Evolutionary conservation across 495 filamentous ascomycete species (phyloP).

Genomic region (Coniosporium apollinis): DNA sequence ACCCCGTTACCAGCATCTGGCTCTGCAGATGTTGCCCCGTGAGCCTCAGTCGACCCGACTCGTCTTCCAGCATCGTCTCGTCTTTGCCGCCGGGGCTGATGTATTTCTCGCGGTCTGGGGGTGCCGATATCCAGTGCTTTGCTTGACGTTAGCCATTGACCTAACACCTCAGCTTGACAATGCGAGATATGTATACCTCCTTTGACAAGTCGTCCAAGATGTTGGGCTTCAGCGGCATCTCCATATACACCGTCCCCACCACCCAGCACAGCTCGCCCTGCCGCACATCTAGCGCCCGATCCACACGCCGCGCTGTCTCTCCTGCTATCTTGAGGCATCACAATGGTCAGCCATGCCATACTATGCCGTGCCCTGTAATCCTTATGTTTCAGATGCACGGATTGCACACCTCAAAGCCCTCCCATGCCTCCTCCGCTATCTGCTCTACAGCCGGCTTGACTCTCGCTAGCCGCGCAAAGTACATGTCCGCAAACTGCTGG

Average conservation of each 20-base stretch:
- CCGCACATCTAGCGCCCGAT: constrained; percentile 84
- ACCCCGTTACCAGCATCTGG: constrained; percentile 71
- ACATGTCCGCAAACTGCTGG: constrained; percentile 95
- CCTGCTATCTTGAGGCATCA: constrained; percentile 57
- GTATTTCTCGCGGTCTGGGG: constrained; percentile 67
- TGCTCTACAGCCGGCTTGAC: constrained; percentile 72
- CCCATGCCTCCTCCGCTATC: constrained; percentile 59
- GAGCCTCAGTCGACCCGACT: constrained; percentile 78
- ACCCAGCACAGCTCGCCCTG: constrained; percentile 96
- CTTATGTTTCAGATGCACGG: no score
- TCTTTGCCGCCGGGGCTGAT: constrained; percentile 37
- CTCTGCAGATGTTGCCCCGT: constrained; percentile 47
- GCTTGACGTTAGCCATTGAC: no score
- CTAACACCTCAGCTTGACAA: no score
- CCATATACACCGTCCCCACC: constrained; percentile 85
- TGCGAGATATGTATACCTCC: constrained; percentile 38
- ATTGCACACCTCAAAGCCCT: constrained; percentile 44
- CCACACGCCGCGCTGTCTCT: constrained; percentile 55
- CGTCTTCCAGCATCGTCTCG: constrained; percentile 81
- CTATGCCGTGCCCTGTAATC: no score
- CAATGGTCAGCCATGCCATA: no score
- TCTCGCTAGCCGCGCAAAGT: constrained; percentile 77
- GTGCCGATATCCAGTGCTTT: constrained; percentile 71
- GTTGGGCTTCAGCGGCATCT: constrained; percentile 92
- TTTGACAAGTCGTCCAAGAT: constrained; percentile 90